Base-by-base conservation (phyloP, 257 asterid genomes). In the Nicotiana tomentosiformis region DNA sequence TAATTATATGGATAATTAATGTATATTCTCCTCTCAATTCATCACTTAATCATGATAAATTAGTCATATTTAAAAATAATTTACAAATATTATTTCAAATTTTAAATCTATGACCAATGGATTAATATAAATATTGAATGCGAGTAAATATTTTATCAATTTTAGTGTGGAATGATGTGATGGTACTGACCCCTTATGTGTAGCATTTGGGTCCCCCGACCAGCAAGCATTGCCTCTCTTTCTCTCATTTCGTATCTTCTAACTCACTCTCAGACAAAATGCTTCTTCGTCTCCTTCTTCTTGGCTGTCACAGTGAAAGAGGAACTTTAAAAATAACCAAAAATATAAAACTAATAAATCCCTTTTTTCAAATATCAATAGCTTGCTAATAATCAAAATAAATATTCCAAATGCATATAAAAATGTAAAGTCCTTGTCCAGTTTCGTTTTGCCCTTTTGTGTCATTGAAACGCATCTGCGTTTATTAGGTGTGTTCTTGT, bases 141-240 rank as follows among this genome's bases (percentile, higher is more conserved):
- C 8, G 4, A 74, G 1, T 20, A n/a, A 62, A 43, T 29, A 1
- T 69, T 37, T 68, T 60, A 14, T 4, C 0, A 10, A 70, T 39
- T 87, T 82, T 84, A 81, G 67, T 66, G 79, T 77, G 86, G 84
- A 86, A 88, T 89, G 87, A 69, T 88, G 92, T 88, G 87, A 89
- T 87, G 86, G 88, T 86, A 85, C 81, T 82, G 81, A 87, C 91
- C 85, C 46, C 46, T 93, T 87, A 81, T 83, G 90, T 90, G 91
- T 89, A 89, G 89, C 86, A 89, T 82, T 23, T n/a, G 93, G 94
- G 90, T 68, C 93, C 94, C 85, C 90, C 83, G 84, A 61, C 85
- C 87, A 85, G 67, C 61, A 80, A n/a, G 46, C 79, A 60, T 61
- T 26, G 72, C 80, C 77, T 77, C 30, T 30, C 64, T 57, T 81